Percentiles rank a stretch among this genome's conserved stretches.
phyloP scores from a whole-genome alignment of 495 filamentous ascomycete species.

The Cercophora newfieldiana region DNA sequence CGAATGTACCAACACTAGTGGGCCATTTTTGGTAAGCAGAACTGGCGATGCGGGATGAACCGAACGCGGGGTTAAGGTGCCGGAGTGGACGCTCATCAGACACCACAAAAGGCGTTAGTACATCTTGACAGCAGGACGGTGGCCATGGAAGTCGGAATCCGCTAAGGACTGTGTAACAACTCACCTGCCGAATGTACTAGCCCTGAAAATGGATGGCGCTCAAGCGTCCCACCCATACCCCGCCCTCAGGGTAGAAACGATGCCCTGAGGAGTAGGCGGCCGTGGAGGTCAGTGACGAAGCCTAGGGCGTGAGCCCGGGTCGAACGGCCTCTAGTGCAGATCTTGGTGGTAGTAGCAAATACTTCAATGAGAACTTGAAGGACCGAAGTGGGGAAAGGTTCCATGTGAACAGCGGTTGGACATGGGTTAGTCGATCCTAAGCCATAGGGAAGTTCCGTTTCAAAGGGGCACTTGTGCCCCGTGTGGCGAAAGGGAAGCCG shows the following conservation, averaged over 20 bases:
- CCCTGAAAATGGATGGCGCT: constrained; percentile 67
- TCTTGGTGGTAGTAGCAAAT: no score
- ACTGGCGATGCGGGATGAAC: constrained; percentile 69
- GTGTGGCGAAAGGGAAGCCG: constrained; percentile 66
- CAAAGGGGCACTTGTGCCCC: constrained; percentile 59
- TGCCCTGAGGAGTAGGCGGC: constrained; percentile 25
- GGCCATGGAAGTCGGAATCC: constrained; percentile 66
- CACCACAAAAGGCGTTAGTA: constrained; percentile 66
- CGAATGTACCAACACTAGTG: constrained; percentile 66
- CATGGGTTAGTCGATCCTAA: constrained; percentile 69
- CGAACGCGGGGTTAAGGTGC: constrained; percentile 71
- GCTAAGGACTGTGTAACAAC: constrained; percentile 65
- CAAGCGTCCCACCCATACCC: constrained; percentile 67
- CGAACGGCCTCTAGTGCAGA: no score
- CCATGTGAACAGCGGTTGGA: no score
- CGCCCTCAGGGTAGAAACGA: constrained; percentile 55
- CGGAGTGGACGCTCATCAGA: constrained; percentile 71
- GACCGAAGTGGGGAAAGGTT: no score
- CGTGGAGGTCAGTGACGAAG: constrained; percentile 49
- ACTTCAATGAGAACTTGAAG: no score
- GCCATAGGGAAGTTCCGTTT: constrained; percentile 66
- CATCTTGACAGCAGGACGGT: constrained; percentile 64
- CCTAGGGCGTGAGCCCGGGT: no score
- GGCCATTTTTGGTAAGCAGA: constrained; percentile 72
- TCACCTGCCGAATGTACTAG: constrained; percentile 64